Evolutionary conservation across 306 rosid species (phyloP).

Genomic region (Pueraria montana): DNA sequence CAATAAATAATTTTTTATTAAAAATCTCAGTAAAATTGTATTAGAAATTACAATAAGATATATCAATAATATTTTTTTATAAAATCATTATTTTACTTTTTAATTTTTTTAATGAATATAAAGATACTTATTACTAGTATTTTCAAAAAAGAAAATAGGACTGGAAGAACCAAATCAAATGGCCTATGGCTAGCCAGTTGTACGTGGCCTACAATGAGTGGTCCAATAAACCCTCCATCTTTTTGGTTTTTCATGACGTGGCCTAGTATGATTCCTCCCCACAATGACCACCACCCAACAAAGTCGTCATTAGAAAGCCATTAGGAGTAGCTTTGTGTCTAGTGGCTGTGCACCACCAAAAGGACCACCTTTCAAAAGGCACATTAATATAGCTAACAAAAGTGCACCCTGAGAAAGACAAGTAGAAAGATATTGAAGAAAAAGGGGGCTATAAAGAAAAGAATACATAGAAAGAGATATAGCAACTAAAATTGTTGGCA

Average conservation of each 20-base stretch:
- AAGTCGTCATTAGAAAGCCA: conserved; percentile 16
- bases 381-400: conserved; percentile 51
- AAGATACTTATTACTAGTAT: background rate
- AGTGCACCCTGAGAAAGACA: conserved; percentile 50
- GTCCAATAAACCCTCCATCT: background rate
- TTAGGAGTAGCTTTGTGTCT: conserved; percentile 9
- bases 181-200: conserved; percentile 7
- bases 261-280: conserved; percentile 32
- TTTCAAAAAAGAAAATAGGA: background rate
- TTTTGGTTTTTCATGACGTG: conserved; percentile 14
- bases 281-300: background rate
- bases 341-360: conserved; percentile 68
- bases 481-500: no score
- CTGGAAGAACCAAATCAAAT: conserved; percentile 45
- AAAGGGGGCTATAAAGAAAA: conserved; percentile 23
- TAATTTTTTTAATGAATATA: background rate
- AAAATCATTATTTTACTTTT: background rate
- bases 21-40: no score
- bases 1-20: background rate
- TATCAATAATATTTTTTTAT: background rate
- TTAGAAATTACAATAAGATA: background rate
- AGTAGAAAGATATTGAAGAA: conserved; percentile 8
- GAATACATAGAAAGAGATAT: conserved; percentile 25
- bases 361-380: conserved; percentile 57
- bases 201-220: conserved; percentile 26